Base-by-base conservation (phyloP, 495 filamentous ascomycete genomes). In the Cercophora samala region DNA sequence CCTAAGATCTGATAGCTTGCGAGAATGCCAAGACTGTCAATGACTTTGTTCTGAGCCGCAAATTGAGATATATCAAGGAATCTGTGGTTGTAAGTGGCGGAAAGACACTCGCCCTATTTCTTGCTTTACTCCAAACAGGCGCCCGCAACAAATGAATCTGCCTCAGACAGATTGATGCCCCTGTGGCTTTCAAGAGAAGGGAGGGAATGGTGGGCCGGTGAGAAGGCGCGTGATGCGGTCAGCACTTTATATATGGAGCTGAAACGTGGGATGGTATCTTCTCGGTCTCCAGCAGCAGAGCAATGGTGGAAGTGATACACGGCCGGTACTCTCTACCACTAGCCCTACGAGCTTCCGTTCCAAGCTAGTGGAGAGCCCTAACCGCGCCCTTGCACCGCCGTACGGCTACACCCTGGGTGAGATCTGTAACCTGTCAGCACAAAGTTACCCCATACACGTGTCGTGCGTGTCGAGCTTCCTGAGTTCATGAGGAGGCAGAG, bases 201-300 rank as follows among this genome's bases (percentile, higher is more conserved):
- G 23, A 25, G 29, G 3, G 15, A 25, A 42, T 59, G 56, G 51
- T 46, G 15, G 37, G 55, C 59, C 25, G 68, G 53, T 56, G 53
- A 56, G 19, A 56, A 56, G 19, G 19, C 2, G 68, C 55, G 42
- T 58, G n/a, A 55, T 60, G 51, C 25, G 3, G 70, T 74, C 67
- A 74, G 72, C 72, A 74, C 72, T 60, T 69, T 71, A 74, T 68
- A 66, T 58, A 59, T 2, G 5, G 29, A 58, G 32, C 66, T 37
- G 60, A 64, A 62, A 66, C 58, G 46, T 61, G 68, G 42, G 58
- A 58, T 21, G 29, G 29, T 18, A 46, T 23, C 42, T 5, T 5
- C 17, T 13, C 2, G 17, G n/a, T 13, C 46, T 24, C 37, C 13
- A 46, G 13, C 37, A 13, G 37, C 37, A 46, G 37, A 1, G 13